Base-by-base conservation (phyloP, 176 grass and related monocot species). In the Rhynchospora breviuscula region DNA sequence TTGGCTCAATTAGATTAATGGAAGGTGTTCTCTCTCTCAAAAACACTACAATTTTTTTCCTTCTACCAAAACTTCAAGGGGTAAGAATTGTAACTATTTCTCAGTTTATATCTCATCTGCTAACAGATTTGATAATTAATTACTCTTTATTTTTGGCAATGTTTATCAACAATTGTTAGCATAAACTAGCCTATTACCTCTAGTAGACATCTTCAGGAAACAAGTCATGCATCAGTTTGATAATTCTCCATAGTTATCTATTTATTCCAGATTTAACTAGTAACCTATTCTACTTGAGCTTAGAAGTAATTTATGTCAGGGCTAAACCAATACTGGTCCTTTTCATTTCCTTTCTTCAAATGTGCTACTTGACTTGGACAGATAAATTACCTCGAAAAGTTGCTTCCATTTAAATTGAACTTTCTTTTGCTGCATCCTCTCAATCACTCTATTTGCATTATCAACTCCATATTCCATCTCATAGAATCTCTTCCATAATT, bases 401-500 rank as follows among this genome's bases (percentile, higher is more conserved):
- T 63, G 69, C 69, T 83, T 87, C 88, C 88, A 90, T 70, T 86
- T 84, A 67, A 87, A 84, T 71, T 72, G 60, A 64, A 90, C 26
- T 57, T 81, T 15, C 69, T 84, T 87, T 26, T 79, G 52, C 7
- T 81, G 84, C 88, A 90, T 90, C 88, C 80, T 79, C 73, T 87
- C 83, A 67, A 74, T 80, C 8, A 76, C 85, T 10, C 69, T 73
- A 5, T 80, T 81, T 10, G 85, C 53, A 64, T 44, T 90, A 46
- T 90, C 85, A 19, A 47, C 80, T 47, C 88, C 88, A 76, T 84
- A 90, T 64, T 87, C 61, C n/a, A 31, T n/a, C 85, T 90, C 88
- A 43, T 87, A 90, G 65, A 90, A 90, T 84, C 65, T 90, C 81
- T 87, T 90, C 88, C 88, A 90, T 19, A 87, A 54, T 43, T 48